Evolutionary conservation across 768 basidiomycete genomes (phyloP).

Genomic region (Suillus alpinus): DNA sequence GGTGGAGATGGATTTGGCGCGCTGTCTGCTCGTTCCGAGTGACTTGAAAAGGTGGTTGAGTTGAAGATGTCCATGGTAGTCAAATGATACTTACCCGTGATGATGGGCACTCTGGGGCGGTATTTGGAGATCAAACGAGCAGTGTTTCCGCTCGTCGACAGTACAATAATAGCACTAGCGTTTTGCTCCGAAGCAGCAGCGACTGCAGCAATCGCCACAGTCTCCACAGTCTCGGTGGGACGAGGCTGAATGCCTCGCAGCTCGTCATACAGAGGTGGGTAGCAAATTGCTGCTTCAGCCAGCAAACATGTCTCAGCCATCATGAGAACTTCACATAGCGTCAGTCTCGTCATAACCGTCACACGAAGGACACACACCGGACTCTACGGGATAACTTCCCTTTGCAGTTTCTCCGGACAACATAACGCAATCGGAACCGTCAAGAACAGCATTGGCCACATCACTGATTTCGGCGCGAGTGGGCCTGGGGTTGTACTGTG

Average conservation of each 20-base stretch:
- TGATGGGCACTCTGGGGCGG: constrained; percentile 88
- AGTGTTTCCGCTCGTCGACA: constrained; percentile 96
- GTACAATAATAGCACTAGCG: constrained; percentile 91
- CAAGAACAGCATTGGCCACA: constrained; percentile 98
- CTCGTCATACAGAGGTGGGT: constrained; percentile 91
- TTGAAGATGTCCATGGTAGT: constrained; percentile 1
- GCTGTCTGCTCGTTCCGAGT: constrained; percentile 95
- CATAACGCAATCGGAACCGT: constrained; percentile 99
- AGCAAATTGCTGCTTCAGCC: constrained; percentile 93
- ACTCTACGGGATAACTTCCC: constrained; percentile 93
- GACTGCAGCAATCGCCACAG: constrained; percentile 93
- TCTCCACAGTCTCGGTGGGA: constrained; percentile 93
- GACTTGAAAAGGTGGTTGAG: constrained; percentile 43
- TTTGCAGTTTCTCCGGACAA: constrained; percentile 99
- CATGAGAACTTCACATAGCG: constrained; percentile 72
- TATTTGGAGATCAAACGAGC: constrained; percentile 96
- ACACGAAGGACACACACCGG: constrained; percentile 51
- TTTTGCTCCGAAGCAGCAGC: constrained; percentile 94
- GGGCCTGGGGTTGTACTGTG: constrained; percentile 93
- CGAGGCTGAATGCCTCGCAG: constrained; percentile 73
- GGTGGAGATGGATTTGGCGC: constrained; percentile 94
- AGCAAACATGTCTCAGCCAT: constrained; percentile 99
- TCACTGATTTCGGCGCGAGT: constrained; percentile 99
- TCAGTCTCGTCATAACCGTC: constrained; percentile 6
- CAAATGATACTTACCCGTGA: constrained; percentile 65